Evolutionary conservation across 83 land plant species (phyloP), one percentile per base, ranked within the genome.

Genomic region (Thuja plicata): DNA sequence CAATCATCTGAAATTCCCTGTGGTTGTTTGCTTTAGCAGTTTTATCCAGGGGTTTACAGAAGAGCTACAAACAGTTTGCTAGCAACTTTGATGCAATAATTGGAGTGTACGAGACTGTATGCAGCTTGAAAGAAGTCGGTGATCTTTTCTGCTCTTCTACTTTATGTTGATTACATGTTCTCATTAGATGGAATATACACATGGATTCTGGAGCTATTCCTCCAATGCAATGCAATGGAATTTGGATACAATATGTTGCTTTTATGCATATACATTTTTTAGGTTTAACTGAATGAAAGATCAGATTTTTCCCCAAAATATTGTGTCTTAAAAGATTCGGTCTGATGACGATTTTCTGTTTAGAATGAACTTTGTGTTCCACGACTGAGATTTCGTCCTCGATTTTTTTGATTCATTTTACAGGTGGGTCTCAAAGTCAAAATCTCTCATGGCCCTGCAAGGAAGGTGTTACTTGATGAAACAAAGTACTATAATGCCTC

Each of bases 341-440:
- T 35, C 37, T 78, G 21, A 34, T 78, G 9, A 15, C 5, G 9
- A 30, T 78, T 78, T 74, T n/a, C 6, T 78, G 81, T 37, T 34
- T 78, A 78, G 12, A 34, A 78, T 78, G 81, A 78, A 38, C 21
- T 15, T 12, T 16, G 5, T 78, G 40, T 78, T 38, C 16, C 81
- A 38, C 16, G 38, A 35, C 78, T 74, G 38, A 32, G 35, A 30
- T 74, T 74, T 77, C 38, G 38, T 16, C 8, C 38, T 32, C 34
- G 40, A 76, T 0, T 24, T 55, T 37, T 35, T 86, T 62, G 24
- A 41, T 34, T 38, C 15, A 35, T 35, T 11, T 40, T 54, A 21
- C 71, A 94, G 96, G 91, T 94, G 15, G 89, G 85, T 88, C 88
- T 94, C 7, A 91, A 89, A 32, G 91, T 92, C 21, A 91, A 90